Evolutionary conservation across 495 filamentous ascomycete genomes (phyloP).

Genomic region (Neurospora sp.): DNA sequence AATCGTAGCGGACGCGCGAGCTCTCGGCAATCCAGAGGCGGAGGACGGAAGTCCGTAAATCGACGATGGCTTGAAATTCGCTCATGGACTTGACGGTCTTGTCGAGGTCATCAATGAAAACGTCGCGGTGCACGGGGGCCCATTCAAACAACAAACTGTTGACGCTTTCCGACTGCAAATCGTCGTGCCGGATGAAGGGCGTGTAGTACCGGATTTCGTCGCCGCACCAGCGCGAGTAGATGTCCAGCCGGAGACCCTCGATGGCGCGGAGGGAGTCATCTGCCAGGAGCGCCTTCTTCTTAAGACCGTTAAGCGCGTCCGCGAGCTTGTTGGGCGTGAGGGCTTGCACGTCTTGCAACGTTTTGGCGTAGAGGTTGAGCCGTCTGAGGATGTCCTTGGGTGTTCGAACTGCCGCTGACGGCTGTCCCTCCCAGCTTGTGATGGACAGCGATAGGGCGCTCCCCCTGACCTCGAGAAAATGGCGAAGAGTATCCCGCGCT

Average conservation of each 20-base stretch:
- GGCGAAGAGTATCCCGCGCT: conserved; percentile 64
- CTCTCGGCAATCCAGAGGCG: conserved; percentile 60
- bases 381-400: conserved; percentile 46
- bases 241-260: conserved; percentile 67
- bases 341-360: conserved; percentile 63
- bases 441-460: conserved; percentile 54
- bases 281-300: conserved; percentile 56
- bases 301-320: conserved; percentile 58
- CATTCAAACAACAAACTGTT: conserved; percentile 58
- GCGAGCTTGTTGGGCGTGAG: conserved; percentile 63
- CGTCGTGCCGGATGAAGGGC: conserved; percentile 81
- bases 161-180: conserved; percentile 55
- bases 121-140: conserved; percentile 59
- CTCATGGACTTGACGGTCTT: conserved; percentile 42
- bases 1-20: conserved; percentile 35
- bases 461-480: conserved; percentile 69
- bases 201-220: conserved; percentile 79
- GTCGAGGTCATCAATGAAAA: conserved; percentile 49
- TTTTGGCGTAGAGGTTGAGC: conserved; percentile 63
- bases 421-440: conserved; percentile 27
- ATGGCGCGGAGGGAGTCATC: conserved; percentile 54
- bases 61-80: conserved; percentile 57
- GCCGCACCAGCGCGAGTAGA: conserved; percentile 71
- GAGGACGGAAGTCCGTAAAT: conserved; percentile 57
- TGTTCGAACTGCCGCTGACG: conserved; percentile 8